phyloP scores from a whole-genome alignment of 176 grass and related monocot genomes.

The Stipa capillata region DNA sequence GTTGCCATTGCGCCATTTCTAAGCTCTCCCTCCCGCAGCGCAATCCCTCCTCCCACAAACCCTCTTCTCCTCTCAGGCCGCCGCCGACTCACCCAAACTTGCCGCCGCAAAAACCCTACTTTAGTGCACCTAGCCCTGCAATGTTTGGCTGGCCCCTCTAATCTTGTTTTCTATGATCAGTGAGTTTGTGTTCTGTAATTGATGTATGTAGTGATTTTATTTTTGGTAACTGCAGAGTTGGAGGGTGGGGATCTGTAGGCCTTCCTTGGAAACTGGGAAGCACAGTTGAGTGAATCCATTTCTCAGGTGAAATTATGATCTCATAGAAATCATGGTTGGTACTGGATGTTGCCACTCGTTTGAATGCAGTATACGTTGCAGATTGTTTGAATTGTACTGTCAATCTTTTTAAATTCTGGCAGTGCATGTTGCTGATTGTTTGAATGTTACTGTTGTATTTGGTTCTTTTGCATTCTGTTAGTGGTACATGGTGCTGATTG shows the following conservation, averaged over 20 bases:
- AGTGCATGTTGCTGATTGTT: background rate
- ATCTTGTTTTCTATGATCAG: background rate
- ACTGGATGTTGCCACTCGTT: background rate
- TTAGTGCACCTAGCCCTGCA: background rate
- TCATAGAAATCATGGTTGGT: background rate
- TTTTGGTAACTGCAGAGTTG: background rate
- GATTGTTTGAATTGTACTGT: background rate
- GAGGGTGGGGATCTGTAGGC: background rate
- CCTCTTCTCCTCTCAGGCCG: background rate
- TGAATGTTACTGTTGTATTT: background rate
- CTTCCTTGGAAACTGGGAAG: background rate
- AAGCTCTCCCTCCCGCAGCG: background rate
- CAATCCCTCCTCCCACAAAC: background rate
- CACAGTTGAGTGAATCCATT: background rate
- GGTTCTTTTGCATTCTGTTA: background rate
- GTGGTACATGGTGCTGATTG: background rate
- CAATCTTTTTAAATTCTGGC: background rate
- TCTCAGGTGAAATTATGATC: background rate
- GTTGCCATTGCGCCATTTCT: background rate
- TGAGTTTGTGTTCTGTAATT: background rate
- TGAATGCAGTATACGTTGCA: background rate
- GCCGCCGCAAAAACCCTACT: background rate
- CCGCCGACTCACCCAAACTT: background rate
- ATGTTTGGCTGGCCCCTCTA: background rate
- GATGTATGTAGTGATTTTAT: background rate